phyloP scores from a whole-genome alignment of 2,329 filamentous ascomycete species.

The Colletotrichum ledebouriae region DNA sequence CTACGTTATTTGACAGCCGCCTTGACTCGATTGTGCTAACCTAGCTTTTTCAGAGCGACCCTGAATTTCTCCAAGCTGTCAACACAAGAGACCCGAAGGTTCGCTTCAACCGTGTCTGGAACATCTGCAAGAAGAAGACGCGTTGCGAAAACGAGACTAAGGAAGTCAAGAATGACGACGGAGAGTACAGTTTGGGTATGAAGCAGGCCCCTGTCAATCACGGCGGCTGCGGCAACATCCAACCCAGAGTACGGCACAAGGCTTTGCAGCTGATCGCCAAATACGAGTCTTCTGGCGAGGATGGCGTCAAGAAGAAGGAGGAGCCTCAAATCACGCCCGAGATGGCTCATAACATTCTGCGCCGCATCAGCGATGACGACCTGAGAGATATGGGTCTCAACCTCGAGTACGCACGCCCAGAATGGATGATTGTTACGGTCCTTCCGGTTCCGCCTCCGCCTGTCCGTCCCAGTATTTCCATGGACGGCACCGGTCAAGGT shows the following conservation, averaged over 20 bases:
- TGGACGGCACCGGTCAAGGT: conserved; percentile 93
- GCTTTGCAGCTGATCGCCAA: conserved; percentile 85
- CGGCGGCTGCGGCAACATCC: conserved; percentile 92
- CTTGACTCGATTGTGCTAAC: conserved; percentile 72
- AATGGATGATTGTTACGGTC: conserved; percentile 98
- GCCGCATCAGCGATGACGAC: conserved; percentile 84
- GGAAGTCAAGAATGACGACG: conserved; percentile 75
- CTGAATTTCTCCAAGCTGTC: conserved; percentile 85
- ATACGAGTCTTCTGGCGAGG: conserved; percentile 83
- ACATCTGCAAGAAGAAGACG: conserved; percentile 89
- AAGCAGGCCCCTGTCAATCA: conserved; percentile 76
- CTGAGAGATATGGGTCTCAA: conserved; percentile 91
- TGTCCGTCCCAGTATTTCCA: conserved; percentile 95
- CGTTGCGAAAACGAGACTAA: conserved; percentile 85
- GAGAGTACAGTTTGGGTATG: conserved; percentile 70
- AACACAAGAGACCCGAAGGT: conserved; percentile 91
- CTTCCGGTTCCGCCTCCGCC: conserved; percentile 95
- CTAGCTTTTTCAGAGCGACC: conserved; percentile 77
- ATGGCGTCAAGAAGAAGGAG: conserved; percentile 78
- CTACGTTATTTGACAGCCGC: conserved; percentile 67
- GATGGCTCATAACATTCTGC: conserved; percentile 87
- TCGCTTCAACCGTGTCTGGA: conserved; percentile 93
- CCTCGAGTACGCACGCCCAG: conserved; percentile 92
- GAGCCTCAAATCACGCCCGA: conserved; percentile 87
- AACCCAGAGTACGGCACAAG: conserved; percentile 89